Evolutionary conservation across 192 early-diverging fungal genomes (phyloP), one percentile per base, ranked within the genome.

Genomic region (Linnemannia schmuckeri): DNA sequence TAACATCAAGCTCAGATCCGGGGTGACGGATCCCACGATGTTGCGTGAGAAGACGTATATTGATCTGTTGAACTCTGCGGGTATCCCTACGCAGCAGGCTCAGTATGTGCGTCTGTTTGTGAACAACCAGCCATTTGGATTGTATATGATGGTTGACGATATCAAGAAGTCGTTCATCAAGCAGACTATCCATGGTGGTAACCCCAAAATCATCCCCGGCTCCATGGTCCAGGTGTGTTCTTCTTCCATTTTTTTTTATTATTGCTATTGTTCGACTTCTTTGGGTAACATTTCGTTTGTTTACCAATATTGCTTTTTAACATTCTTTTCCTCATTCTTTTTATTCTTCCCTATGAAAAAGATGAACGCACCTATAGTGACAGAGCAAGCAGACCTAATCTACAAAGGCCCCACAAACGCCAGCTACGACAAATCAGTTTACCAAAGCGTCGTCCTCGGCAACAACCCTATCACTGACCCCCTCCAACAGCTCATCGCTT

Each of bases 101-200:
- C 80, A 80, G 5, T 86, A 75, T 27, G 87, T 81, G 1, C 80
- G 88, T 41, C 57, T 89, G 22, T 82, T 87, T 55, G 52, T 91
- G 3, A 91, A 91, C 70, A 79, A 87, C 41, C 9, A 80, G 37
- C 87, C 83, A 24, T 57, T 83, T 46, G 90, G 90, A 18, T 61
- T 91, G 20, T 91, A 88, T 63, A 52, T 88, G 66, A 71, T 91
- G 44, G 84, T 91, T n/a, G 90, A 91, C 27, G 80, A 84, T 18
- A 89, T 87, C 82, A 79, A 88, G n/a, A 84, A 89, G 46, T 82
- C 85, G 6, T 91, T 89, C 80, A 44, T 87, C 20, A 75, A 86
- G 44, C 84, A 85, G 40, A 88, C 84, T 9, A 84, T 91, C 42
- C 66, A 88, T 69, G 78, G 81, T 33, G 79, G 82, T 4, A 52